Base-by-base conservation (phyloP, 2,329 filamentous ascomycete genomes). In the Whalleya microplaca region DNA sequence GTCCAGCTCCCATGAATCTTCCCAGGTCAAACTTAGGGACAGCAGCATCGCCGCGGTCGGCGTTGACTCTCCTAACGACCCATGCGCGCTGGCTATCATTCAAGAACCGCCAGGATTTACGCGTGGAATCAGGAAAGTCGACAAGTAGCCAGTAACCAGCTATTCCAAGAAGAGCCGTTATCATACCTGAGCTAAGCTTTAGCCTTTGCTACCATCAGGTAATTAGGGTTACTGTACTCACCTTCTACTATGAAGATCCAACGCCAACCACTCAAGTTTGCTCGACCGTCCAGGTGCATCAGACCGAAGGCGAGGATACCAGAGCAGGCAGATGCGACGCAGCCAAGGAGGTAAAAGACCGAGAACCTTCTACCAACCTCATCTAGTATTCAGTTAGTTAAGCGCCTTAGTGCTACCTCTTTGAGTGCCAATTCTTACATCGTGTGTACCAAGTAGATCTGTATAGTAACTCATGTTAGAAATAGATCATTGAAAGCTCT, bases 321-420 rank as follows among this genome's bases (percentile, higher is more conserved):
- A 0, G 85, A 78, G 63, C 88, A 87, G 1, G 84, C 88, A 0
- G 84, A 81, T 0, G 88, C 85, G 5, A 88, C 77, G 59, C 82
- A 87, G 40, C 88, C 87, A 4, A 90, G 77, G 16, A 91, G 79
- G 69, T 90, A 91, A 66, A 91, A 91, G 21, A 82, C 71, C 0
- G 86, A 85, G 67, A 89, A 90, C 48, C 88, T 79, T 70, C 87
- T 88, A 48, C 88, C 87, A 18, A 91, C 79, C 72, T 91, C 87
- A 64, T 84, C 88, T 78, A 32, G 3, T 14, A 40, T 23, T 23
- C 46, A 8, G 43, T 56, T 41, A 46, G 44, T 21, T 52, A 49
- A 43, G 9, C 12, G 4, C 1, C 12, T 2, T 8, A 46, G 21
- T 27, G 19, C 12, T 1, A 37, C 43, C 27, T 6, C 6, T 1